Evolutionary conservation across 2,329 filamentous ascomycete genomes (phyloP).

Genomic region (Curvularia sp.): DNA sequence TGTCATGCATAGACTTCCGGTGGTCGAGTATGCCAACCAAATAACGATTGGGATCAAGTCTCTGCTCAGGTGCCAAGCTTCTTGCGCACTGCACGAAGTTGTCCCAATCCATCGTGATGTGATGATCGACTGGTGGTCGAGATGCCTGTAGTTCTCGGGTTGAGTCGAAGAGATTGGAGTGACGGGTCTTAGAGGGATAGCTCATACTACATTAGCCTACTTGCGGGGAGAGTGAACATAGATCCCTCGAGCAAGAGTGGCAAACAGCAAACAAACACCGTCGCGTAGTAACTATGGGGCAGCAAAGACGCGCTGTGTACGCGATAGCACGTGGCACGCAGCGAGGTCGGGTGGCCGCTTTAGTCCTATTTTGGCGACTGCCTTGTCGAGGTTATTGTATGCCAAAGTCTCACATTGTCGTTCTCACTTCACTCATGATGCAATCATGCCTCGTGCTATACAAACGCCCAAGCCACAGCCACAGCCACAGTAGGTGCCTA

Average conservation of each 20-base stretch:
- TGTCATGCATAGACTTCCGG: too few species aligned
- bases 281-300: constrained; percentile 1
- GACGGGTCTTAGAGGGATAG: neutral
- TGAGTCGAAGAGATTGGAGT: neutral
- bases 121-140: neutral
- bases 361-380: neutral
- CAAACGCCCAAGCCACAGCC: neutral
- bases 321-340: constrained; percentile 1
- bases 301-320: neutral
- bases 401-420: neutral
- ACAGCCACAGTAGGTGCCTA: neutral
- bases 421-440: neutral
- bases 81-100: too few species aligned
- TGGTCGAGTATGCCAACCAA: too few species aligned
- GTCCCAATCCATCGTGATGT: constrained; percentile 29
- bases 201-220: neutral
- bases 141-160: too few species aligned
- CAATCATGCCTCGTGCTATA: neutral
- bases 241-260: neutral
- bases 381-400: neutral
- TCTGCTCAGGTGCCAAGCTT: too few species aligned
- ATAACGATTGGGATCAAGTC: too few species aligned
- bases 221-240: neutral
- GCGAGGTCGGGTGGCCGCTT: neutral
- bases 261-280: neutral